Base-by-base conservation (phyloP, 192 early-diverging fungal genomes). In the Gamsiella multidivaricata region DNA sequence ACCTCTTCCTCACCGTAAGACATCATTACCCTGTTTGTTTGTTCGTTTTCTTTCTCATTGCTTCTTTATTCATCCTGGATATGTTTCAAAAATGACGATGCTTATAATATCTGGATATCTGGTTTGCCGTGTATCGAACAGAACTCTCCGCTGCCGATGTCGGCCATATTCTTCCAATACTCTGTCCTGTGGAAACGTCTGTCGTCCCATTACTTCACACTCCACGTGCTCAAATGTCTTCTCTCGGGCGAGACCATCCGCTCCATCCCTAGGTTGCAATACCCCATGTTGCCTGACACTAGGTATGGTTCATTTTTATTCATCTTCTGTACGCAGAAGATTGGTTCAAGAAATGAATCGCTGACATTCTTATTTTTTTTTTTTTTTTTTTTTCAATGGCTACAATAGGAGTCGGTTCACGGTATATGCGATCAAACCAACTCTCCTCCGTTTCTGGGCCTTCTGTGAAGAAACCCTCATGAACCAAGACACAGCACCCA, bases 121-220 rank as follows among this genome's bases (percentile, higher is more conserved):
- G n/a, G n/a, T n/a, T n/a, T n/a, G n/a, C n/a, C n/a, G n/a, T n/a
- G n/a, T n/a, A n/a, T 9, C 25, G 6, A 5, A 5, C 36, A 92
- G 85, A 92, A 89, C 69, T 81, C 84, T 41, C 93, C 97, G 0
- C 80, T 96, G 37, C 90, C 91, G 0, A 81, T 91, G 12, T 78
- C 86, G 0, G 86, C 90, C 14, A 91, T 98, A 23, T 96, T 98
- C 65, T 96, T 97, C 79, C 95, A 98, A 80, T 98, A 97, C 65
- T 83, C 89, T 54, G 90, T 95, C 50, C 83, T 98, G 9, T 93
- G 87, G 88, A 83, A 84, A 33, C 85, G 93, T 50, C 81, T 97
- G n/a, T 87, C 88, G 34, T 87, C 88, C 0, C 90, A 91, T 62
- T 96, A 96, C 55, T 83, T 98, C 70, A 90, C 91, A n/a, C 71